Percentiles rank a stretch among this genome's conserved stretches.
These are phyloP conservation scores for Phaeosphaeria sp. DNA, from an alignment of 2,329 filamentous ascomycete genomes.

Conservation along the genomic window DNA sequence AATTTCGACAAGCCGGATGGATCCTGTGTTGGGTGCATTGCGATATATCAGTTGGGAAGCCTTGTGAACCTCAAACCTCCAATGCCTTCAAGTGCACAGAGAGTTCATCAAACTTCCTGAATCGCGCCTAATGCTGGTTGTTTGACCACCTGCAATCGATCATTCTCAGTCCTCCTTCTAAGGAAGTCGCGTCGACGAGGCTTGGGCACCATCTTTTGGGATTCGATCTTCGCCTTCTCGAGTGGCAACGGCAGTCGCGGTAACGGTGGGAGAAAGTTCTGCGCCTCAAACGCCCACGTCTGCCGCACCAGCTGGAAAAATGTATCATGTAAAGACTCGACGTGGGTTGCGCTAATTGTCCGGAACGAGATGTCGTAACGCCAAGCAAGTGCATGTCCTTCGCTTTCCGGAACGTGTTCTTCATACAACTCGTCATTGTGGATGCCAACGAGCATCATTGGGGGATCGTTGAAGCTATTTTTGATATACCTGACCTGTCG, in stretches of 20 bases:
- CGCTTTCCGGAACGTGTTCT: too few species aligned
- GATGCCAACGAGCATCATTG: background rate
- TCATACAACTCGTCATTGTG: background rate
- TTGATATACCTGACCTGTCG: background rate
- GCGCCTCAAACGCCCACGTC: background rate
- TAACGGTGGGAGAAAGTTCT: background rate
- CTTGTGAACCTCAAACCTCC: too few species aligned
- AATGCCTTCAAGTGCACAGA: too few species aligned
- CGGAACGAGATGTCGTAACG: background rate
- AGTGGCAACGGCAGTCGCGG: background rate
- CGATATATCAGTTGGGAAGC: too few species aligned
- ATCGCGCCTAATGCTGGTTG: background rate
- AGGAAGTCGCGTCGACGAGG: background rate
- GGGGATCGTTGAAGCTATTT: background rate
- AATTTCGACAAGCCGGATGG: too few species aligned
- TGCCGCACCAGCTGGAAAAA: background rate
- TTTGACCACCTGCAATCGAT: background rate
- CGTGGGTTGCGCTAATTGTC: too few species aligned
- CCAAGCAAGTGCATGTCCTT: background rate
- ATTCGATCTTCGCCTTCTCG: background rate
- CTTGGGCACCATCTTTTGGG: too few species aligned
- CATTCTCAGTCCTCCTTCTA: background rate
- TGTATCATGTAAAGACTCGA: background rate
- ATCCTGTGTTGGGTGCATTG: too few species aligned
- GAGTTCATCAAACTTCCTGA: background rate